Base-by-base conservation (phyloP, 352 stramenopile species). In the Phytophthora brassicae region DNA sequence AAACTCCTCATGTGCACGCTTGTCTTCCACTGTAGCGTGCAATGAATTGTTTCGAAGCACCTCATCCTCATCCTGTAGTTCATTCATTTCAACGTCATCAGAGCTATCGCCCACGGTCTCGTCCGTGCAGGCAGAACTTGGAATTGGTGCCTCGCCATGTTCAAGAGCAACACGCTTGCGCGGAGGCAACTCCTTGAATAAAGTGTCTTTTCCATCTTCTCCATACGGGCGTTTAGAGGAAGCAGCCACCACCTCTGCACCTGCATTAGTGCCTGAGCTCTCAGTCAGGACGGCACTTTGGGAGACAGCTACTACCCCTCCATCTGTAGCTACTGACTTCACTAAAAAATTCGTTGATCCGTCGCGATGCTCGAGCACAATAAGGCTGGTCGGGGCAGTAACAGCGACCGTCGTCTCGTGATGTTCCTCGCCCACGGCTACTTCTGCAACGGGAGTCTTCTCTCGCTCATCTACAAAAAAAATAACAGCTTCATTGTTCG, bases 51-150 rank as follows among this genome's bases (percentile, higher is more conserved):
- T 66, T n/a, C 38, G 19, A 51, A 74, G 7, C 20, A 45, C 48
- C 3, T 63, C 52, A 56, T 74, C 49, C 13, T 72, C 52, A 24
- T 66, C 48, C 20, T 56, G 41, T 3, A 38, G 33, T 22, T 68
- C 63, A 29, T 49, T 54, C 72, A 74, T 78, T 26, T 77, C 72
- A 11, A 68, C 56, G 36, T 74, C 59, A 24, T 78, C 69, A 1
- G 61, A 72, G 59, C 68, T 73, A 24, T 80, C 64, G 11, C 41
- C 58, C 16, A 69, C 56, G 11, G 56, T 65, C 45, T 70, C 69
- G 26, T 74, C 69, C 35, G 57, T 66, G 11, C 33, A 58, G 19
- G 56, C 36, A 49, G 24, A 65, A 38, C 13, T 66, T 16, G 48
- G 44, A 4, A 51, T 47, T 4, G 17, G 12, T 22, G 33, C 57